Conservation (phyloP, 257 asterid genomes). For the Ocimum tenuiflorum region DNA sequence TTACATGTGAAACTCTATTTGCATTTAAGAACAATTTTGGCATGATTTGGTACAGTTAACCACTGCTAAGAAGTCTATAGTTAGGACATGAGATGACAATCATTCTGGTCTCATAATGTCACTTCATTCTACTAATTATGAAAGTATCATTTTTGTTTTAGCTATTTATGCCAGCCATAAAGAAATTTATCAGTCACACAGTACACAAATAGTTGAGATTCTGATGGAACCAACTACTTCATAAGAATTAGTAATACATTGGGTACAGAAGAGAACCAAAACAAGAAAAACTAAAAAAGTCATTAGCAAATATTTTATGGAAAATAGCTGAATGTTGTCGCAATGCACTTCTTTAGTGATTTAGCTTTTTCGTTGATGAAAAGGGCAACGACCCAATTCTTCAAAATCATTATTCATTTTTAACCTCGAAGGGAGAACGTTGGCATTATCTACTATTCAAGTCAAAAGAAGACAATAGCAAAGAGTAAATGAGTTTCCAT, state of each 20-base stretch:
- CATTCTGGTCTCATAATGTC: background rate
- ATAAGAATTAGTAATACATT: background rate
- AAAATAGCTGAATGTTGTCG: background rate
- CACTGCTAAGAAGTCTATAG: background rate
- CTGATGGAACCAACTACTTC: background rate
- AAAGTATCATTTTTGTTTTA: too few species aligned
- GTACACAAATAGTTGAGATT: too few species aligned
- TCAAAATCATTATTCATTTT: background rate
- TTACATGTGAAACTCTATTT: background rate
- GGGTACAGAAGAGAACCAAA: background rate
- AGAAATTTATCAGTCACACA: too few species aligned
- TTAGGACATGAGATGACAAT: background rate
- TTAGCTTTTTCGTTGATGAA: background rate
- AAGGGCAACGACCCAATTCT: background rate
- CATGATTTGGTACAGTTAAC: background rate
- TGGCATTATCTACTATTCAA: background rate
- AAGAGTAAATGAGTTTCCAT: background rate
- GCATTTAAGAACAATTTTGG: background rate
- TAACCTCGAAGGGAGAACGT: background rate
- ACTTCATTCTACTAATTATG: background rate
- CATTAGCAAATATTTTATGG: background rate
- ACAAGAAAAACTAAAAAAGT: background rate
- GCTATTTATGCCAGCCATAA: too few species aligned
- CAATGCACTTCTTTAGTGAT: background rate
- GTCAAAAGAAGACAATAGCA: too few species aligned